phyloP scores from a whole-genome alignment of 345 rosid species.

The Rhodamnia argentea region DNA sequence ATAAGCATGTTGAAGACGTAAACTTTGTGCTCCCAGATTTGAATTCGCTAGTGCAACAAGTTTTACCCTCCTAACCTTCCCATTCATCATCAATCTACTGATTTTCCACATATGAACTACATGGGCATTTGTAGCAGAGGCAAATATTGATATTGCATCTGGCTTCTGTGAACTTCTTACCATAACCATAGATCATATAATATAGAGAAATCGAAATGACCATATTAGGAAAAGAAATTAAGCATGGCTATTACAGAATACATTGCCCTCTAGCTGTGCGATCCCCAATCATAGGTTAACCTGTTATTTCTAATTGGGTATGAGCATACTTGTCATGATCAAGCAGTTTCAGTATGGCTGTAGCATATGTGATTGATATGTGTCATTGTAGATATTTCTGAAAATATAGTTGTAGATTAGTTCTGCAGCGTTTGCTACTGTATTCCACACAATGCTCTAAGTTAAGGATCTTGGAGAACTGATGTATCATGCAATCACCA shows the following conservation, averaged over 20 bases:
- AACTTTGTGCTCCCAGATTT: not conserved
- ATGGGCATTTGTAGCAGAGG: not conserved
- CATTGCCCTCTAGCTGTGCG: not conserved
- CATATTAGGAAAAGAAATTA: not conserved
- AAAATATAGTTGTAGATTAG: not conserved
- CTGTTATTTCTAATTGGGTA: not conserved
- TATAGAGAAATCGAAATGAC: not conserved
- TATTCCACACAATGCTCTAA: not conserved
- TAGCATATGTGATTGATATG: not conserved
- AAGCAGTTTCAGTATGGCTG: not conserved
- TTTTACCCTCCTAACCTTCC: not conserved
- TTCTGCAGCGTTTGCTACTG: not conserved
- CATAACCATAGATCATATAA: not conserved
- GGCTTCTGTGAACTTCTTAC: not conserved
- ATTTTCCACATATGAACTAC: not conserved
- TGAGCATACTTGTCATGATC: not conserved
- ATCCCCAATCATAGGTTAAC: not conserved
- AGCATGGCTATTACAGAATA: not conserved
- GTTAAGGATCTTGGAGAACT: not conserved
- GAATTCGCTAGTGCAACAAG: not conserved
- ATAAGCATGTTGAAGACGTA: not conserved
- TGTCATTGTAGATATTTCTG: not conserved
- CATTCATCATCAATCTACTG: not conserved
- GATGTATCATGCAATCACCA: not conserved
- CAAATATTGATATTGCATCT: not conserved